Percentiles rank a stretch among this genome's conserved stretches.
Evolutionary conservation across 2,329 filamentous ascomycete species (phyloP).

Genomic region (Xenoacremonium recifei): DNA sequence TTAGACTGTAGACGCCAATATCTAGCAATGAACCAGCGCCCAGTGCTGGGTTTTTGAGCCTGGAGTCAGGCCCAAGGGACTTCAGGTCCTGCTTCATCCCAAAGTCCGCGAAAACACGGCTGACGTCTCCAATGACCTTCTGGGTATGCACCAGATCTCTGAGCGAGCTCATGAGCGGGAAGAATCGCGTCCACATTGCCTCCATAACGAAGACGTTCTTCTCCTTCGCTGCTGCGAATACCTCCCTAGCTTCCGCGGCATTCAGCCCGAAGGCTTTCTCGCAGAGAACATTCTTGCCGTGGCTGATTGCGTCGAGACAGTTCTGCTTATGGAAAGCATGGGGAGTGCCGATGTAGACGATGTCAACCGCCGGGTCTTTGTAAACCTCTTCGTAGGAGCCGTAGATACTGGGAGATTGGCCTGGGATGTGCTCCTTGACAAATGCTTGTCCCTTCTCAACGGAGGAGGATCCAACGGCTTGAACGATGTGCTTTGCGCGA

Average conservation of each 20-base stretch:
- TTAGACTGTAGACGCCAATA: slow-evolving; percentile 31
- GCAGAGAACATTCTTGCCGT: slow-evolving; percentile 35
- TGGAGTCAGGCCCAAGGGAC: slow-evolving; percentile 3
- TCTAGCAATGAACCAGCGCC: slow-evolving; percentile 29
- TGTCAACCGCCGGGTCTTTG: slow-evolving; percentile 30
- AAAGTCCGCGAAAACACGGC: slow-evolving; percentile 2
- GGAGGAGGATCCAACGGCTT: slow-evolving; percentile 1
- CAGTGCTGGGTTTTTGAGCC: slow-evolving; percentile 2
- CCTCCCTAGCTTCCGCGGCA: slow-evolving; percentile 24
- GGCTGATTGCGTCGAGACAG: slow-evolving; percentile 29
- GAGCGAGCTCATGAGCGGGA: slow-evolving; percentile 20
- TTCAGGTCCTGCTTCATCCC: background rate
- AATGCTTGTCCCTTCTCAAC: background rate
- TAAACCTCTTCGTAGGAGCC: slow-evolving; percentile 29
- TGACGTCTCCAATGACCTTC: background rate
- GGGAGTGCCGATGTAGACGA: slow-evolving; percentile 34
- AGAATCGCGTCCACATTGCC: slow-evolving; percentile 35
- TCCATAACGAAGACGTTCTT: slow-evolving; percentile 34
- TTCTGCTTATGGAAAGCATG: slow-evolving; percentile 32
- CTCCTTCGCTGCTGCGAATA: slow-evolving; percentile 26
- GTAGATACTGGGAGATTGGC: slow-evolving; percentile 32
- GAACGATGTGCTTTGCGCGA: background rate
- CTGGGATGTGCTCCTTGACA: slow-evolving; percentile 16
- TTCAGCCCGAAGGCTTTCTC: slow-evolving; percentile 35
- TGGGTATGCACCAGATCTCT: slow-evolving; percentile 1